Conservation (phyloP, 164 flowering plant genomes). For the Vitis rotundifolia region DNA sequence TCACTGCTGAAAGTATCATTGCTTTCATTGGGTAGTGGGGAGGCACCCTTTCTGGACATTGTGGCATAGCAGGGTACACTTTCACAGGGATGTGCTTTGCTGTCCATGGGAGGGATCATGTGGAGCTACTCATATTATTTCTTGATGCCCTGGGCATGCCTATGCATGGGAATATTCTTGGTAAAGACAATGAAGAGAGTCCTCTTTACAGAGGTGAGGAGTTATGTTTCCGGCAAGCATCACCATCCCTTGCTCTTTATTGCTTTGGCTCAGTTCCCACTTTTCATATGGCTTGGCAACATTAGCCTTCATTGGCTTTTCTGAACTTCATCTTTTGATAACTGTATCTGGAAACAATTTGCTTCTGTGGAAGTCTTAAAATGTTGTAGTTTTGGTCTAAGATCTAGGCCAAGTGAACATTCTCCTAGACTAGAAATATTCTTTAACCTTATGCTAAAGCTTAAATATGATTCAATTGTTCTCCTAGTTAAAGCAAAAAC, state of each 20-base stretch:
- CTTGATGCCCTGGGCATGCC: conserved; percentile 33
- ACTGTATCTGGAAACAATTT: no score
- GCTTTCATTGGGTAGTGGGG: conserved; percentile 41
- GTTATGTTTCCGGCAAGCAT: conserved; percentile 35
- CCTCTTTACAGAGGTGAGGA: conserved; percentile 39
- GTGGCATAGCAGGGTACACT: conserved; percentile 50
- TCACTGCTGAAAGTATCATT: conserved; percentile 32
- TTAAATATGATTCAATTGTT: no score
- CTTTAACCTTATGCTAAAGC: no score
- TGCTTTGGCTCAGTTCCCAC: conserved; percentile 47
- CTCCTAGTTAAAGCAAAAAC: no score
- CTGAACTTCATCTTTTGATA: no score
- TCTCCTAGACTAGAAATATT: no score
- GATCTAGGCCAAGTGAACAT: no score
- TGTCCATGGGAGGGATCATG: conserved; percentile 22
- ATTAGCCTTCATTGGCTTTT: conserved; percentile 5
- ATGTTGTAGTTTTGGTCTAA: no score
- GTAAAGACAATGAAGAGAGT: conserved; percentile 50
- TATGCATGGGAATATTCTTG: conserved; percentile 49
- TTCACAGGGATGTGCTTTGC: conserved; percentile 41
- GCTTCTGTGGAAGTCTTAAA: no score
- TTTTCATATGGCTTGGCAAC: conserved; percentile 29
- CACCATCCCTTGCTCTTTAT: conserved; percentile 44
- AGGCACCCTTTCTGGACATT: conserved; percentile 47
- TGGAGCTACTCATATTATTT: conserved; percentile 33